Base-by-base conservation (phyloP, 2,329 filamentous ascomycete genomes). In the Pestalotiopsis sp. region DNA sequence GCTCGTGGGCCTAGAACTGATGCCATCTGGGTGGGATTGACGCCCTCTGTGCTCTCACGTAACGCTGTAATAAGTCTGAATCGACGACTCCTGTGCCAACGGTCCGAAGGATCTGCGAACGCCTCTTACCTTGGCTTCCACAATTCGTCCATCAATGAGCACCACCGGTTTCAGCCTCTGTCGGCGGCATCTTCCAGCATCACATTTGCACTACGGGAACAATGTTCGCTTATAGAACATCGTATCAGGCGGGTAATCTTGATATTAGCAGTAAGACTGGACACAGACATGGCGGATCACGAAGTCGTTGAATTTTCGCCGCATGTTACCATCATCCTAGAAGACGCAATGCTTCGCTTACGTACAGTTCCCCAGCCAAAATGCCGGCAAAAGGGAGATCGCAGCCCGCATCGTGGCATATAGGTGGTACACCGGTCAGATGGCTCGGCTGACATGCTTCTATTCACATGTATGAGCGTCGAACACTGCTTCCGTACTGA, bases 91-190 rank as follows among this genome's bases (percentile, higher is more conserved):
- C 60, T 62, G n/a, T 52, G 17, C 30, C 44, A 48, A 30, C 39
- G 20, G 26, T 35, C 35, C 39, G 38, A 52, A 30, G 62, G 40
- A 65, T 57, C 48, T 65, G 52, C 62, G 40, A 39, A 56, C 48
- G 44, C 24, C 48, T 65, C 35, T 24, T 52, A 20, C 35, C 40
- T 30, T 20, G 20, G 35, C 17, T 24, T 56, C 24, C 14, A 57
- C 7, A 64, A 56, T 56, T 65, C 48, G 48, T 65, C 62, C 62
- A 57, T 65, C 62, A 65, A 65, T 65, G 40, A 56, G 52, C 20
- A 35, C 10, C 44, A 13, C 14, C 35, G 40, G 30, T 20, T 61
- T 26, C 22, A 14, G 40, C 40, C 62, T 65, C 48, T n/a, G 30
- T 20, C 22, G 26, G 13, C 30, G 30, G 44, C 44, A 52, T 52